phyloP scores from a whole-genome alignment of 257 asterid species.

The Haberlea rhodopensis region DNA sequence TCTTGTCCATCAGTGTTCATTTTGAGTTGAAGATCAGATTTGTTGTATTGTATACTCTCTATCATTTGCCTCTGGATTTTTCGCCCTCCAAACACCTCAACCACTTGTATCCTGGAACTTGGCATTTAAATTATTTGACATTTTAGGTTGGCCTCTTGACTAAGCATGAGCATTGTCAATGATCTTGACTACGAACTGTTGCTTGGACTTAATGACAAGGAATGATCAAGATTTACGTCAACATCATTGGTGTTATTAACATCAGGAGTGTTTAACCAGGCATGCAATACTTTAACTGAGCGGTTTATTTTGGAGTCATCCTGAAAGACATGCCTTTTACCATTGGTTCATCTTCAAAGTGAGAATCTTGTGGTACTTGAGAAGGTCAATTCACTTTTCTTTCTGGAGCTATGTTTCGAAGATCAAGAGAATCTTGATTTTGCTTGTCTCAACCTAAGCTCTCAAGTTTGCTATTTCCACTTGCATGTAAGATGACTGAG shows the following conservation, averaged over 20 bases:
- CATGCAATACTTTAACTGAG: slow-evolving; percentile 29
- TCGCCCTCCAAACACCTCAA: slow-evolving; percentile 25
- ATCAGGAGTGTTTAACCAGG: slow-evolving; percentile 29
- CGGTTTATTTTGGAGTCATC: slow-evolving; percentile 28
- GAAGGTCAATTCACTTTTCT: slow-evolving; percentile 35
- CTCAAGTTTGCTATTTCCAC: slow-evolving; percentile 43
- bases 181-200: slow-evolving; percentile 31
- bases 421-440: slow-evolving; percentile 40
- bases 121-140: slow-evolving; percentile 28
- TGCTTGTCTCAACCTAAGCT: slow-evolving; percentile 46
- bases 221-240: slow-evolving; percentile 24
- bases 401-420: slow-evolving; percentile 40
- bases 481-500: slow-evolving; percentile 43
- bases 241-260: slow-evolving; percentile 22
- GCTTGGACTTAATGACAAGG: slow-evolving; percentile 25
- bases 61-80: slow-evolving; percentile 13
- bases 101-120: slow-evolving; percentile 22
- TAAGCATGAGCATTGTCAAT: slow-evolving; percentile 22
- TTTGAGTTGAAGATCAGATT: slow-evolving; percentile 28
- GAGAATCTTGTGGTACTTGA: slow-evolving; percentile 32
- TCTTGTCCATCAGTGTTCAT: slow-evolving; percentile 13
- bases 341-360: slow-evolving; percentile 31
- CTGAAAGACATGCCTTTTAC: slow-evolving; percentile 30
- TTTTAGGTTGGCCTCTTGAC: slow-evolving; percentile 28
- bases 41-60: slow-evolving; percentile 22